Evolutionary conservation across 768 basidiomycete species (phyloP).

Genomic region (Rickenella mellea): DNA sequence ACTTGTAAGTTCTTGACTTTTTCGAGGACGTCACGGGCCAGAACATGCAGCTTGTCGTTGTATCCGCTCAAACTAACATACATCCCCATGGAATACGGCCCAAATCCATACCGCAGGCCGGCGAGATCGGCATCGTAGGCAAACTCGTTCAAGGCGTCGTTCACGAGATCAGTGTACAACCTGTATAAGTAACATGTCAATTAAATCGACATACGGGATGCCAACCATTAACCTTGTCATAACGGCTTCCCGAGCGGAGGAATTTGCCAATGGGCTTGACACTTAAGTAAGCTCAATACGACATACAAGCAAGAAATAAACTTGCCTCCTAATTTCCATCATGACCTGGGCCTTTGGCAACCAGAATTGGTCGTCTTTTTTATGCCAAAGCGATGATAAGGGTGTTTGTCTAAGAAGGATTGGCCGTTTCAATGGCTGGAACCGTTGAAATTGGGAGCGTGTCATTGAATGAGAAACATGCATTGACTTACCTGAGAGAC

Average conservation of each 20-base stretch:
- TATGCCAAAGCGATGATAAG: conserved; percentile 80
- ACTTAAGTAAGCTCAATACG: conserved; percentile 2
- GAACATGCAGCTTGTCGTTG: conserved; percentile 79
- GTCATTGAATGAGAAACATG: not conserved
- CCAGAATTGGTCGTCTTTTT: conserved; percentile 97
- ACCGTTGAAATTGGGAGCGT: not conserved
- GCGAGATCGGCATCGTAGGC: conserved; percentile 90
- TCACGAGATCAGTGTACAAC: conserved; percentile 76
- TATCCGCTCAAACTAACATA: conserved; percentile 70
- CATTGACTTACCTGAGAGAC: conserved; percentile 42
- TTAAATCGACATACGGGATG: not conserved
- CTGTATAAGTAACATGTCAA: conserved; percentile 24
- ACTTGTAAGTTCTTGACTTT: conserved; percentile 57
- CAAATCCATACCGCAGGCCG: conserved; percentile 68
- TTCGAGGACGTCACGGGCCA: conserved; percentile 64
- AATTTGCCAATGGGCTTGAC: conserved; percentile 45
- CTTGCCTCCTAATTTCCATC: conserved; percentile 68
- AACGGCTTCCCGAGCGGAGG: conserved; percentile 60
- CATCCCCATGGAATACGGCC: conserved; percentile 54
- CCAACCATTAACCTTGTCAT: conserved; percentile 51
- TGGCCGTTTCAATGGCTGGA: conserved; percentile 67
- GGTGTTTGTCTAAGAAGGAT: conserved; percentile 64
- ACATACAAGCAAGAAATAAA: conserved; percentile 1
- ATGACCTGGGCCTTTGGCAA: conserved; percentile 79
- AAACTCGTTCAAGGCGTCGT: conserved; percentile 83